Evolutionary conservation across 2,329 filamentous ascomycete species (phyloP), one percentile per base, ranked within the genome.

Genomic region (Sordariomycetes sp.): DNA sequence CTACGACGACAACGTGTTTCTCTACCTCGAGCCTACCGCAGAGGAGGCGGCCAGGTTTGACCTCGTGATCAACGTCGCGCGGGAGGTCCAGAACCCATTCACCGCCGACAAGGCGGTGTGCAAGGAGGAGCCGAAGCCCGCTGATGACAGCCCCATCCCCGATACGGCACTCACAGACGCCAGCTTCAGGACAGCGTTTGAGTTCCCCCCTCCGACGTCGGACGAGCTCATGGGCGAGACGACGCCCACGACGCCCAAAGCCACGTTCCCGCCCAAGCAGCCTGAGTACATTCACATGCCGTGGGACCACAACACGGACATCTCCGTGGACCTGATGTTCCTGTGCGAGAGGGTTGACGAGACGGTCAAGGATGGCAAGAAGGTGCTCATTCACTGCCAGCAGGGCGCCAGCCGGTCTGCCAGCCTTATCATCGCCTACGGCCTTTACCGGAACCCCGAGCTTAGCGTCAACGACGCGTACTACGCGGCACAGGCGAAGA

Each of bases 221-320:
- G 71, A 74, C 6, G 70, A 70, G 12, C 36, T 17, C 3, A 57
- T 57, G 55, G 55, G 50, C 17, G 55, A 57, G 17, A 65, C 62
- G 22, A 76, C 76, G 0, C 77, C 79, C 10, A 79, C 78, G 2
- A 81, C 79, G 0, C 80, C 82, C 2, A 83, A 79, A 65, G 76
- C 80, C 13, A 70, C 69, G 48, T 60, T 68, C 5, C 67, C 72
- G 52, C 69, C 68, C 42, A 78, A 74, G 55, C 72, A 80, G 52
- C 89, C 89, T 1, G 89, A 95, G 67, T 95, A 95, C 64, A 88
- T 94, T 17, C 89, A 95, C 66, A 85, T 94, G 64, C 86, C 83
- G 1, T 94, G 89, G 89, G 89, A 94, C 60, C 89, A 94, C 71
- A 91, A 92, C 69, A 92, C 88, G 0, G 87, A 94, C 59, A 92